phyloP scores from a whole-genome alignment of 2,329 filamentous ascomycete genomes.

The Aspergillus caelatus region DNA sequence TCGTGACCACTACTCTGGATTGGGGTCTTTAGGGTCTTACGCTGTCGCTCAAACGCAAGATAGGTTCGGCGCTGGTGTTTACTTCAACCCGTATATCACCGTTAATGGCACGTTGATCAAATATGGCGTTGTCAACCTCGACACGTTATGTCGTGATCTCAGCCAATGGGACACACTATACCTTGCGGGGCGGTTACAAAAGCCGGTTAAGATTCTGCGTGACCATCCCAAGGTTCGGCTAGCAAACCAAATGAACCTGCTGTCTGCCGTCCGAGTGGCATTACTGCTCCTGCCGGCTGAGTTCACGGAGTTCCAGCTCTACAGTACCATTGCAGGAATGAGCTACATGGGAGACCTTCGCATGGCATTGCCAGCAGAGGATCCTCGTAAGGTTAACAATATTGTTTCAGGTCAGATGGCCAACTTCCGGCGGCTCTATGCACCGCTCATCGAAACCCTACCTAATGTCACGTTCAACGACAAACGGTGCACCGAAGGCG shows the following conservation, averaged over 20 bases:
- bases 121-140: slow-evolving; percentile 93
- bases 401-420: slow-evolving; percentile 90
- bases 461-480: slow-evolving; percentile 84
- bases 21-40: slow-evolving; percentile 82
- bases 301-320: slow-evolving; percentile 87
- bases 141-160: slow-evolving; percentile 84
- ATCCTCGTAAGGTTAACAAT: slow-evolving; percentile 88
- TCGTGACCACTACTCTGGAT: slow-evolving; percentile 85
- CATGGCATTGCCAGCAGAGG: slow-evolving; percentile 87
- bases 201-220: slow-evolving; percentile 95
- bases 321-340: slow-evolving; percentile 86
- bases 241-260: slow-evolving; percentile 92
- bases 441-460: slow-evolving; percentile 83
- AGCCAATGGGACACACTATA: slow-evolving; percentile 93
- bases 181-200: slow-evolving; percentile 92
- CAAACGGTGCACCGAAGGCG: slow-evolving; percentile 56
- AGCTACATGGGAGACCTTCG: slow-evolving; percentile 96
- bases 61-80: slow-evolving; percentile 86
- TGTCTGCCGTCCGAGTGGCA: slow-evolving; percentile 87
- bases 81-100: slow-evolving; percentile 95
- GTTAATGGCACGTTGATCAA: slow-evolving; percentile 96
- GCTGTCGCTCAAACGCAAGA: slow-evolving; percentile 86
- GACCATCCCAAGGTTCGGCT: slow-evolving; percentile 91
- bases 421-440: slow-evolving; percentile 90
- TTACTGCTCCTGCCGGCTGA: slow-evolving; percentile 79